Evolutionary conservation across 176 grass and related monocot genomes (phyloP).

Genomic region (Stipa capillata): DNA sequence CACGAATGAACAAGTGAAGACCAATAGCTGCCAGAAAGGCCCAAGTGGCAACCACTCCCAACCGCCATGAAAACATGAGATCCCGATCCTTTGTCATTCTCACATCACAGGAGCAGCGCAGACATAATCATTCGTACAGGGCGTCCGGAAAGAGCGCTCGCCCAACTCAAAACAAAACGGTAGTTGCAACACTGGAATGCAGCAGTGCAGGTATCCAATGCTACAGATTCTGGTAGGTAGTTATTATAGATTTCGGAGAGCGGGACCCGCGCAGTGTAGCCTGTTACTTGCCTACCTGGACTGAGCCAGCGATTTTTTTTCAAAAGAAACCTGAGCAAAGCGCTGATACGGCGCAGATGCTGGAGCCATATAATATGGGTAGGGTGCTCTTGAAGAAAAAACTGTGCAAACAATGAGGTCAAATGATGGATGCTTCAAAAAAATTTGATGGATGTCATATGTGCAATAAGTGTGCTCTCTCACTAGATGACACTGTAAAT

Average conservation of each 20-base stretch:
- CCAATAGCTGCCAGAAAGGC: background rate
- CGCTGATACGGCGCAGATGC: background rate
- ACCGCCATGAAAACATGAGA: background rate
- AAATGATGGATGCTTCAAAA: too few species aligned
- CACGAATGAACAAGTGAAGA: background rate
- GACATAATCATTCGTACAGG: constrained; percentile 22
- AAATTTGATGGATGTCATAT: background rate
- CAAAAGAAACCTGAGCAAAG: background rate
- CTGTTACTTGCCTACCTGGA: constrained; percentile 39
- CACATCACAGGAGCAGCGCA: too few species aligned
- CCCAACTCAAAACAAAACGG: constrained; percentile 11
- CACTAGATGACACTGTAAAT: background rate
- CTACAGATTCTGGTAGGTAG: constrained; percentile 18
- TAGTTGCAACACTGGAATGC: background rate
- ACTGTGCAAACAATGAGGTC: background rate
- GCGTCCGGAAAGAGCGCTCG: background rate
- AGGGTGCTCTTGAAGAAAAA: background rate
- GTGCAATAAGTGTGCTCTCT: background rate
- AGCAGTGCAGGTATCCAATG: constrained; percentile 28
- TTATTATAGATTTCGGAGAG: constrained; percentile 19
- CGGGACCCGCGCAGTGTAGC: background rate
- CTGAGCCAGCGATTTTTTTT: background rate
- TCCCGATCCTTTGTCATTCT: too few species aligned
- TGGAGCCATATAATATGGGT: background rate
- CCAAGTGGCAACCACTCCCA: background rate